Evolutionary conservation across 768 basidiomycete species (phyloP).

Genomic region (Termitomyces sp.): DNA sequence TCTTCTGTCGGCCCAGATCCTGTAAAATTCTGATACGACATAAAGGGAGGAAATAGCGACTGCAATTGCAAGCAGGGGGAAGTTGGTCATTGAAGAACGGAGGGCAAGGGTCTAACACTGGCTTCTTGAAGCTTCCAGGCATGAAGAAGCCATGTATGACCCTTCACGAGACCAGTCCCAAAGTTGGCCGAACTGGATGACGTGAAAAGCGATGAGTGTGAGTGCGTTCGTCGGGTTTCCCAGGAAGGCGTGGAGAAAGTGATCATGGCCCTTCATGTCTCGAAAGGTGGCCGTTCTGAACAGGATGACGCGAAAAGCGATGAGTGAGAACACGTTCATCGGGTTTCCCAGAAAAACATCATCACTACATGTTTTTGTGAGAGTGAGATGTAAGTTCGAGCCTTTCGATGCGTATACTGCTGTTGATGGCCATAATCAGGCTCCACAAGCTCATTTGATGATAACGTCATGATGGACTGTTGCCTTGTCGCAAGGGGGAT

Average conservation of each 20-base stretch:
- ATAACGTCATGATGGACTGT: not conserved
- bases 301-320: no score
- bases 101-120: no score
- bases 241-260: no score
- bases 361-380: no score
- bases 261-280: no score
- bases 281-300: no score
- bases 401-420: no score
- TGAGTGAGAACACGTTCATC: not conserved
- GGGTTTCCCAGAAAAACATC: not conserved
- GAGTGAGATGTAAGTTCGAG: no score
- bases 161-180: not conserved
- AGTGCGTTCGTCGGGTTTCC: no score
- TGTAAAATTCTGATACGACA: not conserved
- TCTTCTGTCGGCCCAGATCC: slow-evolving; percentile 1
- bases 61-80: not conserved
- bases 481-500: not conserved
- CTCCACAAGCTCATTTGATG: not conserved
- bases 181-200: not conserved
- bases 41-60: not conserved
- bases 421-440: no score
- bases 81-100: not conserved
- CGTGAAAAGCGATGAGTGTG: no score
- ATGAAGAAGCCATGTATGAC: not conserved
- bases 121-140: not conserved